These are phyloP conservation scores for Lupinus albus DNA, from an alignment of 306 rosid species.

Conservation along the genomic window DNA sequence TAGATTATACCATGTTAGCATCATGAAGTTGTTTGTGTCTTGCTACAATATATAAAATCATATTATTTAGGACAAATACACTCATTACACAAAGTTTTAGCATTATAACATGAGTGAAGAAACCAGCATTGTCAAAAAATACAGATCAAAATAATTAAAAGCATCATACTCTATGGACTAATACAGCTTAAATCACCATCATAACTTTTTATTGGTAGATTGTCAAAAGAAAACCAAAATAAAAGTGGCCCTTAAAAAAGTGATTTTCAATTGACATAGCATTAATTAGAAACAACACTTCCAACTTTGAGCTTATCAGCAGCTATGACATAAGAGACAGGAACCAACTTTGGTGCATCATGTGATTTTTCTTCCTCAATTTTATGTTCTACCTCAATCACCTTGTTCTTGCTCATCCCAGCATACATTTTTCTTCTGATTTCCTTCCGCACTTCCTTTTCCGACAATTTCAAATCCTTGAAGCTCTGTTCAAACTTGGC, in stretches of 20 bases:
- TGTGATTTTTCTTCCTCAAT: constrained; percentile 39
- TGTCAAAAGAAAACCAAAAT: no score
- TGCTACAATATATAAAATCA: neutral
- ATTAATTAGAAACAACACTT: constrained; percentile 45
- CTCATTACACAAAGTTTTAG: constrained; percentile 19
- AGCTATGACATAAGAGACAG: constrained; percentile 46
- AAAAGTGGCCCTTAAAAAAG: no score
- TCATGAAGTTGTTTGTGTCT: neutral
- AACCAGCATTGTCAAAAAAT: constrained; percentile 30
- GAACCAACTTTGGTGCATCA: constrained; percentile 46
- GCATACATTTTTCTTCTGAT: constrained; percentile 47
- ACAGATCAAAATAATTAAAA: neutral
- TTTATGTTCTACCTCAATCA: constrained; percentile 44
- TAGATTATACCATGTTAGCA: constrained; percentile 9
- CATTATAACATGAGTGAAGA: constrained; percentile 5
- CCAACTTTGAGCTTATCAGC: constrained; percentile 45
- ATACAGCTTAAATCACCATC: constrained; percentile 27
- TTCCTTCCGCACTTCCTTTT: constrained; percentile 58
- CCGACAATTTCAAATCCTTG: constrained; percentile 61
- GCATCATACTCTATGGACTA: constrained; percentile 13
- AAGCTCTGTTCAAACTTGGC: constrained; percentile 66
- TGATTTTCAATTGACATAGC: neutral
- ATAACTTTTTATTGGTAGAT: neutral
- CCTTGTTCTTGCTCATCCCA: constrained; percentile 50
- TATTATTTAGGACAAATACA: constrained; percentile 8